phyloP scores from a whole-genome alignment of 805 yeast genomes.

The Saccharomyces paradoxus region DNA sequence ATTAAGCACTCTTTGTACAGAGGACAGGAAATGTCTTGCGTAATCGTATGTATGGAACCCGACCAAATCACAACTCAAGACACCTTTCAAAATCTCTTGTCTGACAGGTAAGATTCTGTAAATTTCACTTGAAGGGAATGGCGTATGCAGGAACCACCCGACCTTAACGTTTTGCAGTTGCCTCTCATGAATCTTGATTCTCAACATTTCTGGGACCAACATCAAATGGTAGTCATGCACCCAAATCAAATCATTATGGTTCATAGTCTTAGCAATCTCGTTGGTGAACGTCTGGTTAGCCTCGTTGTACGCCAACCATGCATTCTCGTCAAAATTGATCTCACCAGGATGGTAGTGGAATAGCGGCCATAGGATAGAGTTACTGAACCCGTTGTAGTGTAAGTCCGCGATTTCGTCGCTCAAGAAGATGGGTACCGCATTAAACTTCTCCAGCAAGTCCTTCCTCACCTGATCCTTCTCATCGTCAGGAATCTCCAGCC shows the following conservation, averaged over 20 bases:
- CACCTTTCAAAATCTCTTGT: constrained; percentile 84
- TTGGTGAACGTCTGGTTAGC: constrained; percentile 81
- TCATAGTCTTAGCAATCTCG: constrained; percentile 57
- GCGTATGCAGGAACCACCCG: constrained; percentile 94
- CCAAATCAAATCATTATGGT: constrained; percentile 89
- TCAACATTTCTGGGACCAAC: constrained; percentile 84
- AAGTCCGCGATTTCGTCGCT: constrained; percentile 87
- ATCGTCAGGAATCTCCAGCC: constrained; percentile 70
- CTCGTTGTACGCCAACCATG: constrained; percentile 96
- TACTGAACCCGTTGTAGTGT: constrained; percentile 93
- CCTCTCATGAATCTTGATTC: constrained; percentile 46
- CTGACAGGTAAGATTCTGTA: constrained; percentile 94
- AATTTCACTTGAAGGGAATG: constrained; percentile 95
- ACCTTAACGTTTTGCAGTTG: constrained; percentile 52
- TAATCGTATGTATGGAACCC: constrained; percentile 99
- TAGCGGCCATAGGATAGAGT: constrained; percentile 93
- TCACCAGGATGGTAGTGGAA: constrained; percentile 99
- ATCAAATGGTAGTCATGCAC: constrained; percentile 96
- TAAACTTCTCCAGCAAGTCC: constrained; percentile 69
- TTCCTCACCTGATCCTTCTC: constrained; percentile 61
- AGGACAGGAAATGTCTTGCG: constrained; percentile 88
- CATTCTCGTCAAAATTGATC: constrained; percentile 93
- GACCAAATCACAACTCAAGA: constrained; percentile 83
- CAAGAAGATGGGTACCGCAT: constrained; percentile 83
- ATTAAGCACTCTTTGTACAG: constrained; percentile 76